Evolutionary conservation across 176 grass and related monocot species (phyloP).

Genomic region (Oryza brachyantha): DNA sequence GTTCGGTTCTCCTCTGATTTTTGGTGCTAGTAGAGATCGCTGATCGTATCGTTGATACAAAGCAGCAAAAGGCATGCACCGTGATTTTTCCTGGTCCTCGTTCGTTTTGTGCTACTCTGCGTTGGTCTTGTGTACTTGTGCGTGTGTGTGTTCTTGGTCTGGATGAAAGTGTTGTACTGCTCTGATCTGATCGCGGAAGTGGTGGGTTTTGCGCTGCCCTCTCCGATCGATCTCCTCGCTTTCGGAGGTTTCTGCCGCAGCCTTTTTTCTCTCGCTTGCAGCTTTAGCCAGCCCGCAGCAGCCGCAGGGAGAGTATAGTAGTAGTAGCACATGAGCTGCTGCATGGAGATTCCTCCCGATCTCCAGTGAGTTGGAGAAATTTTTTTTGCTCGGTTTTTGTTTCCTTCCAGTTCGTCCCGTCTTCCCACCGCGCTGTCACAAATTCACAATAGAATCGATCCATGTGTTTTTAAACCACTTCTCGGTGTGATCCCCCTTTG

Average conservation of each 20-base stretch:
- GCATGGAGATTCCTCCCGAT: neutral
- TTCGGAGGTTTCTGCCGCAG: constrained; percentile 9
- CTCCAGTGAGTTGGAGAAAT: neutral
- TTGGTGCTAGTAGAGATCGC: neutral
- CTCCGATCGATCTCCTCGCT: neutral
- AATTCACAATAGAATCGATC: too few species aligned
- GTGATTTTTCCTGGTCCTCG: neutral
- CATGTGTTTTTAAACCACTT: neutral
- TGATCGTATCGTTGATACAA: constrained; percentile 3
- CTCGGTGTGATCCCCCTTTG: neutral
- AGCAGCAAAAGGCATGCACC: neutral
- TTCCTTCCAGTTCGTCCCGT: neutral
- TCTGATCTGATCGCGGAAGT: constrained; percentile 17
- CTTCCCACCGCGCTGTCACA: neutral
- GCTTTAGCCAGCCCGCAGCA: neutral
- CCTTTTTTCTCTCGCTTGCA: neutral
- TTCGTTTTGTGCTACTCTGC: neutral
- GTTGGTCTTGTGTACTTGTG: neutral
- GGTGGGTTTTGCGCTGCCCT: neutral
- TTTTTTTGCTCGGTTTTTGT: neutral
- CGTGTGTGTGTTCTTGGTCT: neutral
- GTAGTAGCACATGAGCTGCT: constrained; percentile 16
- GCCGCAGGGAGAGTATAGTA: neutral
- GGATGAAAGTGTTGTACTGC: constrained; percentile 17
- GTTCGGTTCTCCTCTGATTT: neutral